Evolutionary conservation across 768 basidiomycete species (phyloP).

Genomic region (Tylopilus cervinicoccineus): DNA sequence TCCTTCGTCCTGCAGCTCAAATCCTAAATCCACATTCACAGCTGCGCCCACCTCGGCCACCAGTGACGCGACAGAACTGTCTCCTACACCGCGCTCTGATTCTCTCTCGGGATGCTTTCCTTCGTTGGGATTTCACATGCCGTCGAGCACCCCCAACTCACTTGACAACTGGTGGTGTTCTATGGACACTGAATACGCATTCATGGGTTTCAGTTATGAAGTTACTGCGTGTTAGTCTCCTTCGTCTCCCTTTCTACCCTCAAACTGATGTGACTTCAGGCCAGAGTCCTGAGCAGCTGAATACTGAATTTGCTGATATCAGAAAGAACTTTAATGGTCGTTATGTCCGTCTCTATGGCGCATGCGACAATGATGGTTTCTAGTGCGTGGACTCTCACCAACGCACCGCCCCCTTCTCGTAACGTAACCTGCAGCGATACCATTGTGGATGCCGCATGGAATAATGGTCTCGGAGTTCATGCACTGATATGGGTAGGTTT

Average conservation of each 20-base stretch:
- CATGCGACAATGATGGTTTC: conserved; percentile 37
- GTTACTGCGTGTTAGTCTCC: conserved; percentile 52
- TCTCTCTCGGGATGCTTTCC: conserved; percentile 35
- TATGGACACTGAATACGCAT: conserved; percentile 61
- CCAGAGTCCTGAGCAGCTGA: conserved; percentile 49
- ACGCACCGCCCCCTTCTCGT: conserved; percentile 13
- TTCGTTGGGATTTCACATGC: conserved; percentile 50
- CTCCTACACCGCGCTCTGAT: neutral
- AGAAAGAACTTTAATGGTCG: conserved; percentile 55
- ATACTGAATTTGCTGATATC: conserved; percentile 57
- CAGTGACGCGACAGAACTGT: neutral
- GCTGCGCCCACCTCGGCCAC: neutral
- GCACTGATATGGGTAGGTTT: conserved; percentile 67
- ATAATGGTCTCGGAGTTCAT: conserved; percentile 64
- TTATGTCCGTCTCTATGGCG: conserved; percentile 54
- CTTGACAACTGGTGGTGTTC: conserved; percentile 63
- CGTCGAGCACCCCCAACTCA: conserved; percentile 41
- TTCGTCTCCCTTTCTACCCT: neutral
- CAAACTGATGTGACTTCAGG: conserved; percentile 35
- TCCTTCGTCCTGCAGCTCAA: neutral
- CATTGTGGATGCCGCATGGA: conserved; percentile 66
- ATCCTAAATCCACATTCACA: neutral
- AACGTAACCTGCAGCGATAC: conserved; percentile 40
- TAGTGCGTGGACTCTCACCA: conserved; percentile 26
- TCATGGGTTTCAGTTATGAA: conserved; percentile 76